A percentile compares a stretch with the other conserved stretches of the same genome.
phyloP scores from a whole-genome alignment of 306 rosid genomes.

The Pyrus pyrifolia region DNA sequence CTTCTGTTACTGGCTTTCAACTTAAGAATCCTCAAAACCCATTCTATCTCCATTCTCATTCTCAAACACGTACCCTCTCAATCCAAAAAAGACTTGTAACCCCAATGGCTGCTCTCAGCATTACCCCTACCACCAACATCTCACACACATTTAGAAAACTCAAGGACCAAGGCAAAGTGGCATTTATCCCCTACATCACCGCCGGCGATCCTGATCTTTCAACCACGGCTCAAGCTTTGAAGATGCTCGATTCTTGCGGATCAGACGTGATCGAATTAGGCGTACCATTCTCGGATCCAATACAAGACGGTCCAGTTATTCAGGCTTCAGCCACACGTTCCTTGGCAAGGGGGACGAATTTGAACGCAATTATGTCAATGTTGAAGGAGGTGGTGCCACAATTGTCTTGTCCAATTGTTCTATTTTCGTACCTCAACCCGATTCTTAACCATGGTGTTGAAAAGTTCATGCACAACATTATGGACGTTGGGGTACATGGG shows the following conservation, averaged over 20 bases:
- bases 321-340: slow-evolving; percentile 89
- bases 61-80: neutral
- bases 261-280: slow-evolving; percentile 80
- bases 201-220: slow-evolving; percentile 93
- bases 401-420: slow-evolving; percentile 66
- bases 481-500: slow-evolving; percentile 60
- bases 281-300: slow-evolving; percentile 78
- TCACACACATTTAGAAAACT: slow-evolving; percentile 64
- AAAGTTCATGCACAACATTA: slow-evolving; percentile 56
- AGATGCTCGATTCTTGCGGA: slow-evolving; percentile 73
- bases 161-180: slow-evolving; percentile 61
- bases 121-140: slow-evolving; percentile 39
- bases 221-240: slow-evolving; percentile 81
- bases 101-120: slow-evolving; percentile 38
- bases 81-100: neutral
- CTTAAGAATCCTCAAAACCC: neutral
- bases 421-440: slow-evolving; percentile 73
- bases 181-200: slow-evolving; percentile 80
- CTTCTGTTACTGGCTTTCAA: neutral
- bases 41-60: neutral
- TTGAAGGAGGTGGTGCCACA: slow-evolving; percentile 77
- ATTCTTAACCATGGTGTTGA: slow-evolving; percentile 65
- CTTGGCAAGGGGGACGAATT: slow-evolving; percentile 65
- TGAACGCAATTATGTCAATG: slow-evolving; percentile 58
- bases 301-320: slow-evolving; percentile 92